These are phyloP conservation scores for Populus hybrid DNA, from an alignment of 441 rosid genomes.

Conservation along the genomic window DNA sequence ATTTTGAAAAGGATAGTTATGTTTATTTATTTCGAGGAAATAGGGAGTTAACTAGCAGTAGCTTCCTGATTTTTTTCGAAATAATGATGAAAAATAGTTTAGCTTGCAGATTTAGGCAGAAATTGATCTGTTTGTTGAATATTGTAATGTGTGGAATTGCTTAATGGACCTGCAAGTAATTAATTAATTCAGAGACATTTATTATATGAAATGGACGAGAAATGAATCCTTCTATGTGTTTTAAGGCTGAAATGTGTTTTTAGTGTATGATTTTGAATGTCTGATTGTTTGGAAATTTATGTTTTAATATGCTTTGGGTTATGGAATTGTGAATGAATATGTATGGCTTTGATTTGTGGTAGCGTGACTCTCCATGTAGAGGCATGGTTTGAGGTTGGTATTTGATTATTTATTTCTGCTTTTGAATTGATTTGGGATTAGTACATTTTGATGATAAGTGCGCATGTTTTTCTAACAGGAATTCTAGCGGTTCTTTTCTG, in stretches of 20 bases:
- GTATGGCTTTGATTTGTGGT: neutral
- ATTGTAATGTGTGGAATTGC: neutral
- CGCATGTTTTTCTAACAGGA: slow-evolving; percentile 13
- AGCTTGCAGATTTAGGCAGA: neutral
- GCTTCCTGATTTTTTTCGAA: neutral
- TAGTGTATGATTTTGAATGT: neutral
- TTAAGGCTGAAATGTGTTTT: neutral
- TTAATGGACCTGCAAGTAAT: too few species aligned
- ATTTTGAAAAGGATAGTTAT: neutral
- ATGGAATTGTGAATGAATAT: neutral
- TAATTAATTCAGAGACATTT: neutral
- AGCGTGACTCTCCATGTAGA: neutral
- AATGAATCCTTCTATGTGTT: too few species aligned
- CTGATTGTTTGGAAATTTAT: neutral
- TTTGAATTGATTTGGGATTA: neutral
- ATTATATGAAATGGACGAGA: neutral
- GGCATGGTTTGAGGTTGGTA: slow-evolving; percentile 9
- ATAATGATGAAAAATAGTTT: neutral
- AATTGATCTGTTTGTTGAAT: neutral
- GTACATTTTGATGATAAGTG: neutral
- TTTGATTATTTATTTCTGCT: neutral
- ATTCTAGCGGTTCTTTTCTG: slow-evolving; percentile 13
- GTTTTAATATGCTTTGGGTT: neutral
- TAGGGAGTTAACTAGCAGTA: neutral
- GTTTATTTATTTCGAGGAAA: neutral